Base-by-base conservation (phyloP, 768 basidiomycete genomes). In the Tephrocybe sp. region DNA sequence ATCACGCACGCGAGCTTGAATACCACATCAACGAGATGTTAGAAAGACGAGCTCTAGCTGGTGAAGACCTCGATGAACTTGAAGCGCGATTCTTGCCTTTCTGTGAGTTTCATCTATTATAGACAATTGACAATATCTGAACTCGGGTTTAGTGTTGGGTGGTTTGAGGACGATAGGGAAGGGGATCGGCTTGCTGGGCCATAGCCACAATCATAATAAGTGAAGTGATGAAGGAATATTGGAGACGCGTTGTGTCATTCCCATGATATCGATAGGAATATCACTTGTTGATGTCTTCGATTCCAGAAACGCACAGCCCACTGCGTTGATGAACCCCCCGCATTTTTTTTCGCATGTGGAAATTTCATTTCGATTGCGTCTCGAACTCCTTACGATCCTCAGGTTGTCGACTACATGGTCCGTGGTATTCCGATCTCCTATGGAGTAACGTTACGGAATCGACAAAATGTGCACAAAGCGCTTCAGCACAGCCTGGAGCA, bases 1-100 rank as follows among this genome's bases (percentile, higher is more conserved):
- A 38, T 11, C 18, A 40, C 12, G 47, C 47, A 4, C 47, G 47
- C 21, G 16, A 39, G 13, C 47, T 47, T 16, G 37, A 39, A 30
- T 30, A 2, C 5, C 25, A 25, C 21, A 15, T 47, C 19, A 30
- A 31, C 18, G 19, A 47, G 21, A 47, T 40, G 38, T 30, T 47
- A 29, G 34, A 40, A 23, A 19, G 15, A 22, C 37, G 47, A 3
- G n/a, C 38, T 7, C 15, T 30, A 8, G 47, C 24, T 15, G 47
- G 38, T 3, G 47, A 47, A 19, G 38, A 47, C 15, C 24, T 11
- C 15, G 39, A 10, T 3, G 27, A 18, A 12, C 19, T 47, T 18
- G 47, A 47, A 38, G 47, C 47, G 11, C 47, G 47, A 1, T 9
- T 40, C 13, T 16, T 47, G 2, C 46, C 46, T 2, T 3, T 40